Evolutionary conservation across 1,139 yeast genomes (phyloP), one percentile per base, ranked within the genome.

Genomic region (Pneumocystis jirovecii): DNA sequence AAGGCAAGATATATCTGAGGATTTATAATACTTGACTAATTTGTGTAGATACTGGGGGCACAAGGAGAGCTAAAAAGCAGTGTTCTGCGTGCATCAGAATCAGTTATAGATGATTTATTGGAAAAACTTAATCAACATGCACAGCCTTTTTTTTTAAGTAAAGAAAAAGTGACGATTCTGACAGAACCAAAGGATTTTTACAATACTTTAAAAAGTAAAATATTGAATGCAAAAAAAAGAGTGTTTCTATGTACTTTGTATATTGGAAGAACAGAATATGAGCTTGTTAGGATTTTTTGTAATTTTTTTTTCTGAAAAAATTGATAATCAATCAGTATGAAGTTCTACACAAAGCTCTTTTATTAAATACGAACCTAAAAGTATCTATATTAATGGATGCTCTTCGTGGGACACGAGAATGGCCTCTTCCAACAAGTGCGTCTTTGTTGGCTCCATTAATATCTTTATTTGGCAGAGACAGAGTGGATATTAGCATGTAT

Each of bases 381-480:
- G 87, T 95, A 1, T 83, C 82, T 68, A 84, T 95, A 42, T 78
- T 93, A 65, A 81, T 93, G 4, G 99, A 93, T 76, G 96, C 93
- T 10, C 80, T 93, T 64, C 77, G 99, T 70, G 97, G 97, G 0
- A 93, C 98, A 0, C 80, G 99, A 69, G 98, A 93, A 72, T 85
- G 93, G 0, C 98, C 98, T 0, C 76, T 81, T 15, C 77, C 79
- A 61, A 87, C 93, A 65, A 83, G 95, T 15, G 97, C 97, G 0
- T 81, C 87, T 56, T 77, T 91, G 59, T 76, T 93, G 65, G 83
- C 88, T 0, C 82, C 84, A 0, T 78, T 95, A 65, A 86, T 85
- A 40, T 81, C 82, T 64, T 82, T 85, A 67, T 85, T 81, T 73
- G 90, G 89, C 17, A 78, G 79, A 62, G 81, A 83, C 64, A 79